Evolutionary conservation across 1,284 basidiomycete genomes (phyloP), one percentile per base, ranked within the genome.

Genomic region (Cutaneotrichosporon cutaneum): DNA sequence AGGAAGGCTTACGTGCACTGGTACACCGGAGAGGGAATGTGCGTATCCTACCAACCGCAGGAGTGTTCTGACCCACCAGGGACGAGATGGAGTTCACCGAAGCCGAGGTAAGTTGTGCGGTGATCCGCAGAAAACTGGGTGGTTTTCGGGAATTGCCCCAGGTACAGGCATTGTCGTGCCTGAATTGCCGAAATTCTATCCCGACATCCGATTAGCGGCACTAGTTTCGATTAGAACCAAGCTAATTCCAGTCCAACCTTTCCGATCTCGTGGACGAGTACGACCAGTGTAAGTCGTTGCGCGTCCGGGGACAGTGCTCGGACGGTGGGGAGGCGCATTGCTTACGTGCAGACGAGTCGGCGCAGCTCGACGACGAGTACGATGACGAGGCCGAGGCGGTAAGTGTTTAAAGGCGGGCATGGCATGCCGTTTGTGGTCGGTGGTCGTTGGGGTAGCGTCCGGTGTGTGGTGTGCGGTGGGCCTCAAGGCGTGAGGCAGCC

Each of bases 21-120:
- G 45, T 94, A 93, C 79, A 90, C 88, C 21, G 89, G 87, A 26
- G 92, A 94, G 77, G 92, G 92, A 58, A 93, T 93, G 92, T n/a
- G n/a, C n/a, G n/a, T n/a, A n/a, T n/a, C n/a, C n/a, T n/a, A n/a
- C n/a, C n/a, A n/a, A n/a, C n/a, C n/a, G n/a, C n/a, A n/a, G n/a
- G n/a, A n/a, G n/a, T n/a, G n/a, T n/a, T n/a, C n/a, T n/a, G n/a
- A n/a, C n/a, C n/a, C n/a, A n/a, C n/a, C n/a, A n/a, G n/a, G n/a
- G 90, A 92, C 76, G 78, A 86, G 54, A 89, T 94, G 89, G 93
- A 95, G 79, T 94, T 96, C 79, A 87, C 90, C 1, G 92, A 95
- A 62, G 77, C 76, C 54, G 74, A 79, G 39, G 39, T 42, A 18
- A 42, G 39, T 42, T 42, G 18, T n/a, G n/a, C n/a, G n/a, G n/a